These are phyloP conservation scores for Populus hybrid DNA, from an alignment of 441 rosid species.

Conservation along the genomic window DNA sequence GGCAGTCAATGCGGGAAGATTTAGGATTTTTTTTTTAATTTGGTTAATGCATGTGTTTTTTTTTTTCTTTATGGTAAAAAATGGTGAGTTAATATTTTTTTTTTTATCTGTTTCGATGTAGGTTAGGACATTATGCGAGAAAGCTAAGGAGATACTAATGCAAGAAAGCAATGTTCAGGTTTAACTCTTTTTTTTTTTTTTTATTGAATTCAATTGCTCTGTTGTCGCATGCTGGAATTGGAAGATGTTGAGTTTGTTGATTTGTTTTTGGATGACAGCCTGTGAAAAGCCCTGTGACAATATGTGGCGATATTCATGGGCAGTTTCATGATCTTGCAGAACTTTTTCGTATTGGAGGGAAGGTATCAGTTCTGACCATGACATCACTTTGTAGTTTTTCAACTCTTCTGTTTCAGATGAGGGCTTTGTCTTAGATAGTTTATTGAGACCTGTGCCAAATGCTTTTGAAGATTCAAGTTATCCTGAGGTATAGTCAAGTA, in stretches of 20 bases:
- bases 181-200: neutral
- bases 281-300: conserved; percentile 92
- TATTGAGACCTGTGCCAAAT: conserved; percentile 22
- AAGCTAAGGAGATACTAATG: conserved; percentile 76
- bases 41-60: too few relatives aligned
- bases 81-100: neutral
- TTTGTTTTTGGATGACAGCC: conserved; percentile 50
- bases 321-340: conserved; percentile 97
- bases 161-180: conserved; percentile 80
- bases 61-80: neutral
- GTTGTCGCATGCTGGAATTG: neutral
- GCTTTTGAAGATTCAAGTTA: conserved; percentile 31
- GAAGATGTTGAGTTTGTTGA: neutral
- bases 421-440: conserved; percentile 21
- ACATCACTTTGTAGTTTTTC: conserved; percentile 15
- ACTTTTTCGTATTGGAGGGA: conserved; percentile 94
- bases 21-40: neutral
- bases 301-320: conserved; percentile 92
- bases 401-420: conserved; percentile 22
- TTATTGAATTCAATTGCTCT: neutral
- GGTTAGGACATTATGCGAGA: conserved; percentile 68
- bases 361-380: conserved; percentile 46
- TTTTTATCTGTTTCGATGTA: conserved; percentile 16
- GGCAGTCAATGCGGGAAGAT: neutral
- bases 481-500: conserved; percentile 27